These are phyloP conservation scores for Tetrapisispora iriomotensis DNA, from an alignment of 805 yeast genomes.

Conservation along the genomic window DNA sequence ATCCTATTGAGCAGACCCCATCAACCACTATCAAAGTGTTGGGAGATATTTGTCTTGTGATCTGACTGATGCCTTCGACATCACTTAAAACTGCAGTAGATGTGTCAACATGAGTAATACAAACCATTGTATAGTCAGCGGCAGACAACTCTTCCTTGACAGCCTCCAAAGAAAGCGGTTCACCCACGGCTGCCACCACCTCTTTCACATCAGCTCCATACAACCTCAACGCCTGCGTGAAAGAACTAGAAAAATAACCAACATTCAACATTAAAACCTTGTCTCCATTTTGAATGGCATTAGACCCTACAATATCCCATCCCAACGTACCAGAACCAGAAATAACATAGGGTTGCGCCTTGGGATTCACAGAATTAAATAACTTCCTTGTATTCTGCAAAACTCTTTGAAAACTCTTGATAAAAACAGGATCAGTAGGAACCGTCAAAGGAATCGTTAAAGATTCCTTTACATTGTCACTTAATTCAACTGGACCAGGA, in stretches of 20 bases:
- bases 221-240: slow-evolving; percentile 62
- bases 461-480: slow-evolving; percentile 68
- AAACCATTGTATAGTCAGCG: slow-evolving; percentile 54
- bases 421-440: slow-evolving; percentile 84
- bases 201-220: slow-evolving; percentile 73
- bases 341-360: slow-evolving; percentile 60
- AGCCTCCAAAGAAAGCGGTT: slow-evolving; percentile 45
- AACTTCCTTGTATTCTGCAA: slow-evolving; percentile 60
- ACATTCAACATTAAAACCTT: slow-evolving; percentile 75
- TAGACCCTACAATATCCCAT: slow-evolving; percentile 84
- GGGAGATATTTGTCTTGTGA: slow-evolving; percentile 62
- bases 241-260: slow-evolving; percentile 80
- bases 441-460: slow-evolving; percentile 77
- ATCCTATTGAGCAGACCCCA: slow-evolving; percentile 91
- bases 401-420: slow-evolving; percentile 58
- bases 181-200: slow-evolving; percentile 66
- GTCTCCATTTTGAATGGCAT: slow-evolving; percentile 60
- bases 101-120: slow-evolving; percentile 93
- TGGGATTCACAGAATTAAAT: slow-evolving; percentile 49
- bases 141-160: slow-evolving; percentile 46
- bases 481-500: slow-evolving; percentile 83
- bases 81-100: slow-evolving; percentile 87
- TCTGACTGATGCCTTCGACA: slow-evolving; percentile 48
- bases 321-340: slow-evolving; percentile 93
- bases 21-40: slow-evolving; percentile 79